Conservation (phyloP, 2,329 filamentous ascomycete species). For the Penicillium sp. region DNA sequence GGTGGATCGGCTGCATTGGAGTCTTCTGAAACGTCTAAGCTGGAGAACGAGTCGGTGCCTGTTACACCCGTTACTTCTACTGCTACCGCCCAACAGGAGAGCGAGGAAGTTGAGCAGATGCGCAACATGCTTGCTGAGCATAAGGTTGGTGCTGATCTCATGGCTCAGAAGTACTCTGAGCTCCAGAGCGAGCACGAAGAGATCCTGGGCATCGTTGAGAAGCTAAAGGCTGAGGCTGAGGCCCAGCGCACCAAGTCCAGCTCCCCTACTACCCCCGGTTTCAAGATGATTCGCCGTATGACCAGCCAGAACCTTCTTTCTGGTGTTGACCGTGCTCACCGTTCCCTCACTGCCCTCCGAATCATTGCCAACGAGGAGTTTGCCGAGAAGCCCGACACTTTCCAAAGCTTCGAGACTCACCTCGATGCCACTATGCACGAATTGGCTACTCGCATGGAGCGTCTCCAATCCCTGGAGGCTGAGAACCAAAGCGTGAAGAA, state of each 20-base stretch:
- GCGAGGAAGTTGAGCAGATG: slow-evolving; percentile 69
- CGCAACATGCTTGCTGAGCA: slow-evolving; percentile 72
- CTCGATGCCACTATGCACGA: slow-evolving; percentile 91
- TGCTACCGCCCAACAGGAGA: slow-evolving; percentile 46
- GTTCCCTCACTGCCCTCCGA: slow-evolving; percentile 84
- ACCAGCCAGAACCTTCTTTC: slow-evolving; percentile 86
- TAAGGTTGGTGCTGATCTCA: slow-evolving; percentile 68
- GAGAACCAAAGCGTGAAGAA: slow-evolving; percentile 81
- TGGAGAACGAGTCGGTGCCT: slow-evolving; percentile 46
- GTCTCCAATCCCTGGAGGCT: slow-evolving; percentile 84
- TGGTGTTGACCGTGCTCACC: slow-evolving; percentile 79
- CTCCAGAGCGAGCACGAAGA: slow-evolving; percentile 80
- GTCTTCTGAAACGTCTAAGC: slow-evolving; percentile 44
- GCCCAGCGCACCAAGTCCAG: slow-evolving; percentile 73
- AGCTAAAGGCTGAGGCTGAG: slow-evolving; percentile 85
- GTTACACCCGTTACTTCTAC: slow-evolving; percentile 26
- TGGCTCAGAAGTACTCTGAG: slow-evolving; percentile 77
- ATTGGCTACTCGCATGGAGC: slow-evolving; percentile 79
- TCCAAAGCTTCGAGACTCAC: slow-evolving; percentile 91
- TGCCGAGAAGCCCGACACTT: slow-evolving; percentile 73
- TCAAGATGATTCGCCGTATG: slow-evolving; percentile 77
- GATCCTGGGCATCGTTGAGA: slow-evolving; percentile 81
- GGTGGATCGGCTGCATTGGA: slow-evolving; percentile 71
- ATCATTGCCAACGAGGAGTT: slow-evolving; percentile 88
- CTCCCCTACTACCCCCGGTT: slow-evolving; percentile 47